These are phyloP conservation scores for Pythium plurisporium DNA, from an alignment of 352 stramenopile genomes.

Conservation along the genomic window DNA sequence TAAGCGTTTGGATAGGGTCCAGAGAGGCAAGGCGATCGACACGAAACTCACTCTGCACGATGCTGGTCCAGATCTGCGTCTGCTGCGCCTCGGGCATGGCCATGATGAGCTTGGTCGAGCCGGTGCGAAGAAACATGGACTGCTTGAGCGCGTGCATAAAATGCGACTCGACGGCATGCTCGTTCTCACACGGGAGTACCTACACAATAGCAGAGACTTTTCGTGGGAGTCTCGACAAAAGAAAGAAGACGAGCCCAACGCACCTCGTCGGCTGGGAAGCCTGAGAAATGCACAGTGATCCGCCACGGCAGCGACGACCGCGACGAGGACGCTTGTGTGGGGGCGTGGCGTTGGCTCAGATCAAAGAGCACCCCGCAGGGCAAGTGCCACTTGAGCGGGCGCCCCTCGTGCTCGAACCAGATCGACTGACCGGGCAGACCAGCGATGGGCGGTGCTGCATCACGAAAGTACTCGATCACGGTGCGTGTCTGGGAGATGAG, in stretches of 20 bases:
- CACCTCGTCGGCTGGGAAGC: slow-evolving; percentile 53
- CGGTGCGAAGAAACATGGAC: slow-evolving; percentile 62
- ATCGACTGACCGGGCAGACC: slow-evolving; percentile 46
- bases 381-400: slow-evolving; percentile 74
- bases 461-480: slow-evolving; percentile 77
- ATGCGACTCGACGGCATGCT: slow-evolving; percentile 68
- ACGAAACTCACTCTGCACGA: slow-evolving; percentile 51
- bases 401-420: slow-evolving; percentile 64
- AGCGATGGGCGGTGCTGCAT: slow-evolving; percentile 62
- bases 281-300: slow-evolving; percentile 78
- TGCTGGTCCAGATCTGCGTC: slow-evolving; percentile 74
- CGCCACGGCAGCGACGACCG: slow-evolving; percentile 47
- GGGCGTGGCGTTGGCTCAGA: slow-evolving; percentile 22
- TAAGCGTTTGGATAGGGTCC: neutral
- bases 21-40: too few species aligned
- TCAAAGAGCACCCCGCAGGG: slow-evolving; percentile 75
- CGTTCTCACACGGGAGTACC: slow-evolving; percentile 70
- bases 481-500: slow-evolving; percentile 64
- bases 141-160: slow-evolving; percentile 88
- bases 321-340: neutral
- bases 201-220: slow-evolving; percentile 9
- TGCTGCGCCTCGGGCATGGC: slow-evolving; percentile 72
- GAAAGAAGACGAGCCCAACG: neutral
- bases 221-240: neutral
- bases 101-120: slow-evolving; percentile 82